Evolutionary conservation across 495 filamentous ascomycete species (phyloP).

Genomic region (Hypoxylon fragiforme): DNA sequence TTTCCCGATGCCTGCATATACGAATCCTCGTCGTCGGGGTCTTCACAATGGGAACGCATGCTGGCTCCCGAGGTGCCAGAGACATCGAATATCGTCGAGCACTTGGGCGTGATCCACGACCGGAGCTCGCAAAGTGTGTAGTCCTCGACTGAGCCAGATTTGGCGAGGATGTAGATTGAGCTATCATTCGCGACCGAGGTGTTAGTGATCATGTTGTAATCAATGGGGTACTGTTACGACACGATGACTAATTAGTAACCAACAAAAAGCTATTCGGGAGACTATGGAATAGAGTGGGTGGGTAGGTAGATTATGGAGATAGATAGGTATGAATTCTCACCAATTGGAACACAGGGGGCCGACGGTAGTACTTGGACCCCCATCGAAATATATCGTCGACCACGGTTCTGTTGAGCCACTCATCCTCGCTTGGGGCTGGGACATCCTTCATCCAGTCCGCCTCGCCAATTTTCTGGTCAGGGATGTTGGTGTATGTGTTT

Average conservation of each 20-base stretch:
- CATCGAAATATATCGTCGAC: constrained; percentile 73
- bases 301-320: no score
- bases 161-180: constrained; percentile 66
- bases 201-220: constrained; percentile 70
- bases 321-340: constrained; percentile 26
- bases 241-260: neutral
- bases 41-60: constrained; percentile 61
- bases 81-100: constrained; percentile 64
- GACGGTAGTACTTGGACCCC: constrained; percentile 51
- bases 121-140: constrained; percentile 68
- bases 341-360: constrained; percentile 66
- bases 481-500: constrained; percentile 27
- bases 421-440: constrained; percentile 27
- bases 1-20: constrained; percentile 49
- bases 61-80: constrained; percentile 57
- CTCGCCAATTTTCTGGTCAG: constrained; percentile 25
- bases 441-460: constrained; percentile 39
- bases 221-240: constrained; percentile 47
- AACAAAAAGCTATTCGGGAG: neutral
- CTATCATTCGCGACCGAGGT: constrained; percentile 44
- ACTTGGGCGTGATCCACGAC: constrained; percentile 59
- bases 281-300: neutral
- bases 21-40: constrained; percentile 51
- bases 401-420: constrained; percentile 59
- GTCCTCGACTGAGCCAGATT: constrained; percentile 40